A percentile compares a stretch with the other conserved stretches of the same genome.
Evolutionary conservation across 331 rosid genomes (phyloP).

Genomic region (Rosa hybrid): DNA sequence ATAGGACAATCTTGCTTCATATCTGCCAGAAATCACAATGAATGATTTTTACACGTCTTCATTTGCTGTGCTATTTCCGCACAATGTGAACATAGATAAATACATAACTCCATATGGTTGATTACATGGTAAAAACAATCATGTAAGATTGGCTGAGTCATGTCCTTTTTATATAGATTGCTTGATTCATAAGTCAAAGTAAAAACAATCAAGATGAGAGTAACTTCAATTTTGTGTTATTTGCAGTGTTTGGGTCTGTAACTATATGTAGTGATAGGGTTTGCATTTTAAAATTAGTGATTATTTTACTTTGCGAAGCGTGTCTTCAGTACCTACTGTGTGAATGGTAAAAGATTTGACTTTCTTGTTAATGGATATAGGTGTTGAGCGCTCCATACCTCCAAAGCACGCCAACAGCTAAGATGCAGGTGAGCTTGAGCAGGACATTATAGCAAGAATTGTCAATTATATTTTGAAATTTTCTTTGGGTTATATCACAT

Average conservation of each 20-base stretch:
- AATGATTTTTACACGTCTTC: background rate
- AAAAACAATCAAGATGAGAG: background rate
- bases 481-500: background rate
- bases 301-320: background rate
- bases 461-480: background rate
- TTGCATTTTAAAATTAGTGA: background rate
- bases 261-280: background rate
- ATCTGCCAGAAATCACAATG: background rate
- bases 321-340: background rate
- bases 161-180: background rate
- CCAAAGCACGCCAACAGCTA: conserved; percentile 48
- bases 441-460: background rate
- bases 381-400: conserved; percentile 96
- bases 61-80: background rate
- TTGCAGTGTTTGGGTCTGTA: background rate
- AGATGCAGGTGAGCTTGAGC: conserved; percentile 65
- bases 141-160: background rate
- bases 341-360: background rate
- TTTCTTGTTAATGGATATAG: conserved; percentile 44
- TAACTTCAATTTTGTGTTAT: background rate
- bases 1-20: background rate
- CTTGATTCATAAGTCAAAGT: background rate
- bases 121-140: background rate
- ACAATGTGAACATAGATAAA: background rate
- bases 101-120: background rate